Evolutionary conservation across 2,329 filamentous ascomycete genomes (phyloP), one percentile per base, ranked within the genome.

Genomic region (Beauveria brongniartii): DNA sequence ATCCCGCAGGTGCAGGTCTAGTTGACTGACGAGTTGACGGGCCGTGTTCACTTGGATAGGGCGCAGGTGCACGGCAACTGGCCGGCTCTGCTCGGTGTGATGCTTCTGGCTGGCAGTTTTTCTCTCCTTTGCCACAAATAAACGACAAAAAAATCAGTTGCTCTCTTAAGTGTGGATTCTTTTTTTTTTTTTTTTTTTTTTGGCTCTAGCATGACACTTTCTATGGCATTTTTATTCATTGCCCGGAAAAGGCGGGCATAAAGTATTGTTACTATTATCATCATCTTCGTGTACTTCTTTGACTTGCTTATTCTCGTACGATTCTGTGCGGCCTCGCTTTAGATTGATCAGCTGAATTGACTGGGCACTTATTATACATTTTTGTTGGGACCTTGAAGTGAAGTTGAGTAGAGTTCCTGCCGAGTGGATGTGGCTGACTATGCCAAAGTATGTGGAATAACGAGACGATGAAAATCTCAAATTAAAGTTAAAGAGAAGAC

Each of bases 1-100:
- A 81, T 96, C 59, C 91, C 91, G 2, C 69, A 72, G 55, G 70
- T 74, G 24, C 71, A 73, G 62, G 67, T 55, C 67, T 77, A 69
- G 62, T 24, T 24, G 24, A 26, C 37, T 57, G 53, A 40, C 14
- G 10, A 20, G 18, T 16, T 37, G 28, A 22, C 24, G 41, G 34
- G 16, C 12, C 34, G 18, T n/a, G 12, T 7, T 46, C 20, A 28
- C n/a, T 34, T 2, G 14, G n/a, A 16, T 22, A 46, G 44, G 20
- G 5, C 10, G 41, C 22, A 8, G 37, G 20, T 48, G 48, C 12
- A 12, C 28, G 14, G 14, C 14, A 37, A 37, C 14, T 37, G 34
- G 34, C 34, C 34, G 14, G 14, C 34, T 37, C 34, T 37, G 14
- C 34, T 37, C 12, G 34, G n/a, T 46, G 10, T 34, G 41, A 37